Percentiles rank a stretch among this genome's conserved stretches.
Evolutionary conservation across 2,329 filamentous ascomycete species (phyloP).

Genomic region (Botrytis fragariae): DNA sequence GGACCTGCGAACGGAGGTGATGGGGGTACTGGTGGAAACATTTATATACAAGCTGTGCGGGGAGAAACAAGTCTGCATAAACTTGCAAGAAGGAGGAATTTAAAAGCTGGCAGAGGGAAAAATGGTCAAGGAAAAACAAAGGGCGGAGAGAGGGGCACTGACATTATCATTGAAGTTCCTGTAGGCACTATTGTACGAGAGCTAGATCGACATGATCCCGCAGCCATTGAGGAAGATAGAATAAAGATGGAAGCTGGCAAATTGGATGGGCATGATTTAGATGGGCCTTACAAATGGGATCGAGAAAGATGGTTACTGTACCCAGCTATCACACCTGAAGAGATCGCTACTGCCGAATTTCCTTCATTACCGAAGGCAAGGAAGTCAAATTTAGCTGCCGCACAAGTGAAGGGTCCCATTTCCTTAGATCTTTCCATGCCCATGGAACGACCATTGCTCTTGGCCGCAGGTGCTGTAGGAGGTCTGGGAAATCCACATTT

Average conservation of each 20-base stretch:
- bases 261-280: conserved; percentile 34
- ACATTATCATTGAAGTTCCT: conserved; percentile 84
- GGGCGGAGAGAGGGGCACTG: conserved; percentile 77
- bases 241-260: conserved; percentile 42
- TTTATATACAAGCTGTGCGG: conserved; percentile 91
- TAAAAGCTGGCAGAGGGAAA: conserved; percentile 73
- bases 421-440: conserved; percentile 70
- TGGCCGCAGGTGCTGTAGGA: conserved; percentile 84
- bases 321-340: conserved; percentile 73
- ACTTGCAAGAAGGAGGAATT: conserved; percentile 70
- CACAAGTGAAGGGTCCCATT: conserved; percentile 70
- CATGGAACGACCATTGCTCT: conserved; percentile 78
- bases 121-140: conserved; percentile 72
- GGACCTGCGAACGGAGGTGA: conserved; percentile 94
- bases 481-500: conserved; percentile 95
- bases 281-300: conserved; percentile 42
- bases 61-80: conserved; percentile 94
- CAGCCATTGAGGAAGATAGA: conserved; percentile 62
- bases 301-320: conserved; percentile 83
- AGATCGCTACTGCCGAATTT: conserved; percentile 58
- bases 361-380: conserved; percentile 55
- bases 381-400: conserved; percentile 50
- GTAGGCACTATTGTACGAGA: conserved; percentile 90
- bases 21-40: conserved; percentile 83
- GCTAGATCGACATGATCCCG: conserved; percentile 72